A percentile compares a stretch with the other conserved stretches of the same genome.
These are phyloP conservation scores for Vitis hybrid DNA, from an alignment of 177 flowering plant species.

Conservation along the genomic window DNA sequence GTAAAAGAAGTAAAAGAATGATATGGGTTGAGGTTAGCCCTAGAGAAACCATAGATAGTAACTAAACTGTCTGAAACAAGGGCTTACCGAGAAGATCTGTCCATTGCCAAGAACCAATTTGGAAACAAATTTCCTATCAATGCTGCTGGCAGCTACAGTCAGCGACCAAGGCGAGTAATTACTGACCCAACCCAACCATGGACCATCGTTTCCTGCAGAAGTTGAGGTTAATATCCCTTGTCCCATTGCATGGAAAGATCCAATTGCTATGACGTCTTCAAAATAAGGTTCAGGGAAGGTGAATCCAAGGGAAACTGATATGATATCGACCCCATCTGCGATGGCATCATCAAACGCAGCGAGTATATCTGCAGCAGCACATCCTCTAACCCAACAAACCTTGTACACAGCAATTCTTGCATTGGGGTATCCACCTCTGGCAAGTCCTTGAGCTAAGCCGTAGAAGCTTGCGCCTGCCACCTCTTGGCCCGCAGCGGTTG, in stretches of 20 bases:
- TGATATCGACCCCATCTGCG: constrained; percentile 60
- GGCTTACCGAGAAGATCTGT: constrained; percentile 25
- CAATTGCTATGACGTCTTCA: constrained; percentile 51
- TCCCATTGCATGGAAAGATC: constrained; percentile 56
- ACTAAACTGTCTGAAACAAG: no score
- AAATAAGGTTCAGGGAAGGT: constrained; percentile 6
- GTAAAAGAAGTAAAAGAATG: no score
- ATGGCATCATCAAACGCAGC: constrained; percentile 69
- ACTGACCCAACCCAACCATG: constrained; percentile 18
- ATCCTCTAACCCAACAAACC: constrained; percentile 50
- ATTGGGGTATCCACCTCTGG: constrained; percentile 51
- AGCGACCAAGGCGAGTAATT: constrained; percentile 51
- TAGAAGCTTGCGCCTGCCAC: constrained; percentile 36
- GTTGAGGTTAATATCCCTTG: constrained; percentile 42
- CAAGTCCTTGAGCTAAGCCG: constrained; percentile 46
- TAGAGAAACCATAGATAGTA: no score
- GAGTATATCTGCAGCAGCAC: constrained; percentile 47
- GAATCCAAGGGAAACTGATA: constrained; percentile 43
- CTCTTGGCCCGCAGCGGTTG: constrained; percentile 53
- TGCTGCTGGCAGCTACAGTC: constrained; percentile 58
- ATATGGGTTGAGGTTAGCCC: no score
- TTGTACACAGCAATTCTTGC: constrained; percentile 58
- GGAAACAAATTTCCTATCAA: constrained; percentile 42
- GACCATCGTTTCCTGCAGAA: constrained; percentile 53
- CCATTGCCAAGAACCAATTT: constrained; percentile 41